Evolutionary conservation across 768 basidiomycete species (phyloP).

Genomic region (Trichaptum fuscoviolaceum): DNA sequence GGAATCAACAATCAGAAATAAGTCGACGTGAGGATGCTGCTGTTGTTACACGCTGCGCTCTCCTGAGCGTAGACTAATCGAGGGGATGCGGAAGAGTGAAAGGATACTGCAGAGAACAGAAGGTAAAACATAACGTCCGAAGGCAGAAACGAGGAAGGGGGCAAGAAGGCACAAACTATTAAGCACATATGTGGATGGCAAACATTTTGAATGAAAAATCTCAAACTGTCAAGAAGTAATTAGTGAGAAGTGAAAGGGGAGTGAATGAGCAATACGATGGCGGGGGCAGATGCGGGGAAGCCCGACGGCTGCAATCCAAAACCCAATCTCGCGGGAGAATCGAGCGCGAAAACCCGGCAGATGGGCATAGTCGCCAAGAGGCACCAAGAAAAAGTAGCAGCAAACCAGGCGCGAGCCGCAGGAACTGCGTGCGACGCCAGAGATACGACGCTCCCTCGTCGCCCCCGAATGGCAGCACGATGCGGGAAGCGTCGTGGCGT

Average conservation of each 20-base stretch:
- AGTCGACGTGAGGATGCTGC: background rate
- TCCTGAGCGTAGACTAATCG: background rate
- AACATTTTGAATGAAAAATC: background rate
- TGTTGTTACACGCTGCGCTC: background rate
- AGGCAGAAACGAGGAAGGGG: background rate
- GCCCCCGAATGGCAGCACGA: background rate
- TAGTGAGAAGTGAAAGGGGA: background rate
- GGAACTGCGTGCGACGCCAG: background rate
- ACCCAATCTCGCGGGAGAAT: constrained; percentile 1
- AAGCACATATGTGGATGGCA: background rate
- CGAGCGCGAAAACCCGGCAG: background rate
- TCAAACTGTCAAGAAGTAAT: background rate
- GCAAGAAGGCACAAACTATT: background rate
- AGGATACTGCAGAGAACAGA: background rate
- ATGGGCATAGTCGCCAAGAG: background rate
- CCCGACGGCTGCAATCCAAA: background rate
- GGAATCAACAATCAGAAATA: background rate
- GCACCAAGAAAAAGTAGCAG: background rate
- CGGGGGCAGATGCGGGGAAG: background rate
- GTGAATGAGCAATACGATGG: background rate
- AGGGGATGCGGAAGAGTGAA: background rate
- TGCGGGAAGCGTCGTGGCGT: background rate
- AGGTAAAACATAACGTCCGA: background rate
- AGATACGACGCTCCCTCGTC: background rate
- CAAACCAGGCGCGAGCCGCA: background rate